Evolutionary conservation across 2,329 filamentous ascomycete species (phyloP), one percentile per base, ranked within the genome.

Genomic region (Penicillium expansum): DNA sequence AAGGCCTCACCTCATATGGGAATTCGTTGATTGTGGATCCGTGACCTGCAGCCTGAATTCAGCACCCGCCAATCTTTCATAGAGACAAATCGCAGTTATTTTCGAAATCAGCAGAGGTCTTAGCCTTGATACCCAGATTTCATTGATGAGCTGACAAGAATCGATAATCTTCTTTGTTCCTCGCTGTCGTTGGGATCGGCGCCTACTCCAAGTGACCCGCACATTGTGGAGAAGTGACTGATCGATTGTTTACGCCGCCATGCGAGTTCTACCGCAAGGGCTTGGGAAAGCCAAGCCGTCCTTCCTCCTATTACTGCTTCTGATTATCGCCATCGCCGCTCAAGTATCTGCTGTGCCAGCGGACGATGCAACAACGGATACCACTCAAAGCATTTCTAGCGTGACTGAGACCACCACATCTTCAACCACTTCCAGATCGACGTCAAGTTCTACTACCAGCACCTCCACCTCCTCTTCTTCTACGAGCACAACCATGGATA

Each of bases 371-470:
- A 59, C 63, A 32, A 60, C 61, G 27, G 50, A 57, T 33, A 56
- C 64, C 49, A 63, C 65, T 48, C 61, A 64, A 51, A 64, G 38
- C 52, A 60, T 58, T 48, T 60, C 60, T 53, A 62, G 56, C 50
- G 58, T 57, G 55, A 64, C 54, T 35, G 56, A 55, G 43, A 61
- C 60, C 27, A 58, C 63, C 18, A 62, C 63, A 13, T 60, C 63
- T 14, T 53, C 61, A 24, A 56, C 62, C 14, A 55, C 48, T 24
- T 56, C 59, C 7, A 55, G 52, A 27, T 60, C 63, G n/a, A 52
- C 58, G 11, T 56, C 62, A 20, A 56, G 56, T n/a, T 53, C 60
- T n/a, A 53, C 52, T 27, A 56, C 51, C 20, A 52, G 22, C 11
- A 61, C 55, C 18, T 42, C 52, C 18, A 58, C 62, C 9, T 56